Percentiles rank a stretch among this genome's conserved stretches.
These are phyloP conservation scores for Fusarium setosum DNA, from an alignment of 2,329 filamentous ascomycete genomes.

Conservation along the genomic window DNA sequence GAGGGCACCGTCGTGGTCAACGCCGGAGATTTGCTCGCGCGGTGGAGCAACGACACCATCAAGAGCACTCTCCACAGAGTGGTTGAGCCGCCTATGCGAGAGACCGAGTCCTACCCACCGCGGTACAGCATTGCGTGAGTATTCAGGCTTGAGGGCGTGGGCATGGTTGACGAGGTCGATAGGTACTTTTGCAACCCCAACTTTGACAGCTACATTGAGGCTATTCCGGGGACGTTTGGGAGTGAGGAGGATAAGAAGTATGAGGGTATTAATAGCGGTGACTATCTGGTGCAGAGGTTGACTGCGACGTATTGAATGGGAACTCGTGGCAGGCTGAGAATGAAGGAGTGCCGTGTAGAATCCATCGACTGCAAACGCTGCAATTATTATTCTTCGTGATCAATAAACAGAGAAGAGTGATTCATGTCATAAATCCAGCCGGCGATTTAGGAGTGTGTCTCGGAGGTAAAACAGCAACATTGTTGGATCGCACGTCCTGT, in stretches of 20 bases:
- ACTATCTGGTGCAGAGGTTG: constrained; percentile 84
- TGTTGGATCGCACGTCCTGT: too few species aligned
- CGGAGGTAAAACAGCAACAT: too few species aligned
- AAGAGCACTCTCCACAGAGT: constrained; percentile 92
- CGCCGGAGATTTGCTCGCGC: constrained; percentile 84
- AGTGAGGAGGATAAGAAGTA: constrained; percentile 80
- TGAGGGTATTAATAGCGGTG: constrained; percentile 78
- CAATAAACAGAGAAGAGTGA: too few species aligned
- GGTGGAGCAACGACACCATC: constrained; percentile 93
- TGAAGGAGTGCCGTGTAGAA: background rate
- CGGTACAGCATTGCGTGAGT: constrained; percentile 86
- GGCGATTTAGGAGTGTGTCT: too few species aligned
- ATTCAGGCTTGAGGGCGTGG: background rate
- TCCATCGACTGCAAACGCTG: too few species aligned
- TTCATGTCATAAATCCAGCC: too few species aligned
- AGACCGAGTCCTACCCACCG: constrained; percentile 72
- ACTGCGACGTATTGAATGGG: constrained; percentile 74
- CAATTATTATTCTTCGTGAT: too few species aligned
- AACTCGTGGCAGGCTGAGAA: too few species aligned
- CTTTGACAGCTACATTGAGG: constrained; percentile 79
- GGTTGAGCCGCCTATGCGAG: constrained; percentile 79
- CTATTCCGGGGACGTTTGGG: constrained; percentile 80
- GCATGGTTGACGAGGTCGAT: constrained; percentile 8
- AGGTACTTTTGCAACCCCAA: constrained; percentile 93
- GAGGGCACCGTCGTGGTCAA: constrained; percentile 87